phyloP scores from a whole-genome alignment of 129 eudicot species.

The Saussurea involucrata region DNA sequence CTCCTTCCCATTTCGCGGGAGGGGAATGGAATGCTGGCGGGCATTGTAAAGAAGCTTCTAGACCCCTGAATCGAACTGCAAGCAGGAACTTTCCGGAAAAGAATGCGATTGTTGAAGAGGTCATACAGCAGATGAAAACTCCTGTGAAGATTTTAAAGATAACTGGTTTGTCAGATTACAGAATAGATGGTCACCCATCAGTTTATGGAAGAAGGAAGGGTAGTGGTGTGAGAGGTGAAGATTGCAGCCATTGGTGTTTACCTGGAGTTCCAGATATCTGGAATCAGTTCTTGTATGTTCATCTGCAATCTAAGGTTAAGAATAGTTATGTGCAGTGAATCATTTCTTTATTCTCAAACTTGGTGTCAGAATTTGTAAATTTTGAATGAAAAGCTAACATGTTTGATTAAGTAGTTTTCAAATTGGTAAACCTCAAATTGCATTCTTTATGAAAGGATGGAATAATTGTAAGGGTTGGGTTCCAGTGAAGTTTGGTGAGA shows the following conservation, averaged over 20 bases:
- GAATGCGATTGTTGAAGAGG: constrained; percentile 51
- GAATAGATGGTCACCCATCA: constrained; percentile 95
- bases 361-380: neutral
- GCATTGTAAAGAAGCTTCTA: constrained; percentile 75
- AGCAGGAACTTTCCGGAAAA: constrained; percentile 34
- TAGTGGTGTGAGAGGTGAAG: constrained; percentile 51
- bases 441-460: neutral
- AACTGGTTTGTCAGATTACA: constrained; percentile 68
- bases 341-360: neutral
- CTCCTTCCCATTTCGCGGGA: constrained; percentile 96
- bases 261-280: constrained; percentile 97
- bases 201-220: constrained; percentile 58
- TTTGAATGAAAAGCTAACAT: too few relatives aligned
- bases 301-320: constrained; percentile 36
- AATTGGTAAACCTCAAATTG: neutral
- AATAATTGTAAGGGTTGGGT: neutral
- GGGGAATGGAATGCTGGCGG: constrained; percentile 95
- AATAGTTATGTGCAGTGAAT: constrained; percentile 13
- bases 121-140: constrained; percentile 60
- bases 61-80: constrained; percentile 48
- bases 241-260: constrained; percentile 99
- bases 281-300: constrained; percentile 72
- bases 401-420: too few relatives aligned
- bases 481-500: too few relatives aligned
- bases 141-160: constrained; percentile 62